Percentiles rank a stretch among this genome's conserved stretches.
Conservation (phyloP, 495 filamentous ascomycete genomes). For the Sphaerosporella brunnea region DNA sequence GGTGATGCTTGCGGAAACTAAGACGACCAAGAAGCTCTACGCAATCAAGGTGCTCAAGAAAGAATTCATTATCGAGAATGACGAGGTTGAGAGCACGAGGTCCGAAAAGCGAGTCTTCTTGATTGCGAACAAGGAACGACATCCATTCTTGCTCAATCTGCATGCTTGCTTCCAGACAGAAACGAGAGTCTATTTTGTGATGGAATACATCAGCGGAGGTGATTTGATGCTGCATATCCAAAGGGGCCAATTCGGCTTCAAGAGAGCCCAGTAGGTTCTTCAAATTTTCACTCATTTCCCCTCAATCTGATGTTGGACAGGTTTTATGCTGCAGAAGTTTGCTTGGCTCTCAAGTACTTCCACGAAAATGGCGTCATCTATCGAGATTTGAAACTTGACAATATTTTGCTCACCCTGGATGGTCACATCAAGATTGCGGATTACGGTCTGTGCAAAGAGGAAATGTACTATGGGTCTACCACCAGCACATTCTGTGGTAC, state of each 20-base stretch:
- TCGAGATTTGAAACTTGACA: constrained; percentile 97
- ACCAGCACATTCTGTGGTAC: constrained; percentile 98
- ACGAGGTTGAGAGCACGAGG: constrained; percentile 97
- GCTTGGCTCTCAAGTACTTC: constrained; percentile 95
- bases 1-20: constrained; percentile 98
- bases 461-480: constrained; percentile 97
- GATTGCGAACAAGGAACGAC: constrained; percentile 91
- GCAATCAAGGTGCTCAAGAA: constrained; percentile 99
- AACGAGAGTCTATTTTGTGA: constrained; percentile 96
- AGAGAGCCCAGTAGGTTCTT: constrained; percentile 72
- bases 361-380: constrained; percentile 99
- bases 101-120: constrained; percentile 96
- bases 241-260: constrained; percentile 83
- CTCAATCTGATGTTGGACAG: constrained; percentile 28
- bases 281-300: background rate
- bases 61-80: constrained; percentile 99
- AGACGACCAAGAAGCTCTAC: constrained; percentile 75
- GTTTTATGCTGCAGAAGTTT: constrained; percentile 96
- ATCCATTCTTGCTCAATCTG: constrained; percentile 87
- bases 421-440: constrained; percentile 98
- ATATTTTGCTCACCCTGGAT: constrained; percentile 88
- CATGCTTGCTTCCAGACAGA: constrained; percentile 99
- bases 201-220: constrained; percentile 98
- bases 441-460: constrained; percentile 97
- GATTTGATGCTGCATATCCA: constrained; percentile 99